Conservation (phyloP, 139 green algal species). For the Raphidocelis subcapitata region DNA sequence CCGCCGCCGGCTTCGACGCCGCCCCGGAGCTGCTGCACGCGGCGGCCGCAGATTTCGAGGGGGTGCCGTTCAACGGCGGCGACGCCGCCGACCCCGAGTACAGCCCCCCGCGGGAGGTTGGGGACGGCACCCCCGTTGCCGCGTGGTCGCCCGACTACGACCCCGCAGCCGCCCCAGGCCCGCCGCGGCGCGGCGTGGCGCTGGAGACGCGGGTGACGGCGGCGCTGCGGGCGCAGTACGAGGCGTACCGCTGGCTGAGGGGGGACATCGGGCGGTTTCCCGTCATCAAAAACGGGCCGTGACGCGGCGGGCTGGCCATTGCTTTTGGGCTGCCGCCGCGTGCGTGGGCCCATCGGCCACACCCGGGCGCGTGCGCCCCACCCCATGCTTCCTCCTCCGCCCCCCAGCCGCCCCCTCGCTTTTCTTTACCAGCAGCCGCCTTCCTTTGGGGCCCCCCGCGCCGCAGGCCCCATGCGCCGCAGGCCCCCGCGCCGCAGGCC, state of each 20-base stretch:
- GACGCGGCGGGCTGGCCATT: background rate
- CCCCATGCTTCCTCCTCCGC: no score
- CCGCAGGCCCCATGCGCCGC: no score
- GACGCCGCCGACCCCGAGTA: background rate
- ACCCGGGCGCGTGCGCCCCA: no score
- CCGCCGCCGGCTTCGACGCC: background rate
- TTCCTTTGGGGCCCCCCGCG: no score
- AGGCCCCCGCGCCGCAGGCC: no score
- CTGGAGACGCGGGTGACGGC: background rate
- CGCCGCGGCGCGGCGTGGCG: constrained; percentile 1
- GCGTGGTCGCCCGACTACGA: constrained; percentile 13
- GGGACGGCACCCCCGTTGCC: background rate
- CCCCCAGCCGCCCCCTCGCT: no score
- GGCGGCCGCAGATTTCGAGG: background rate
- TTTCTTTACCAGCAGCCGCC: no score
- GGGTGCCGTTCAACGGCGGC: no score
- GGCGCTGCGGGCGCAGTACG: constrained; percentile 26
- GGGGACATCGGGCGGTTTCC: constrained; percentile 19
- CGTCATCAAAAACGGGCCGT: background rate
- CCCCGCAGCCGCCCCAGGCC: constrained; percentile 1
- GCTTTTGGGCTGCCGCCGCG: no score
- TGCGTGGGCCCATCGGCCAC: no score
- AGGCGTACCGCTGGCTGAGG: constrained; percentile 21
- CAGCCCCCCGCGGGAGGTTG: background rate
- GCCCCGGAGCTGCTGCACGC: constrained; percentile 21